phyloP scores from a whole-genome alignment of 768 basidiomycete genomes.

The Sarcomyxa edulis region DNA sequence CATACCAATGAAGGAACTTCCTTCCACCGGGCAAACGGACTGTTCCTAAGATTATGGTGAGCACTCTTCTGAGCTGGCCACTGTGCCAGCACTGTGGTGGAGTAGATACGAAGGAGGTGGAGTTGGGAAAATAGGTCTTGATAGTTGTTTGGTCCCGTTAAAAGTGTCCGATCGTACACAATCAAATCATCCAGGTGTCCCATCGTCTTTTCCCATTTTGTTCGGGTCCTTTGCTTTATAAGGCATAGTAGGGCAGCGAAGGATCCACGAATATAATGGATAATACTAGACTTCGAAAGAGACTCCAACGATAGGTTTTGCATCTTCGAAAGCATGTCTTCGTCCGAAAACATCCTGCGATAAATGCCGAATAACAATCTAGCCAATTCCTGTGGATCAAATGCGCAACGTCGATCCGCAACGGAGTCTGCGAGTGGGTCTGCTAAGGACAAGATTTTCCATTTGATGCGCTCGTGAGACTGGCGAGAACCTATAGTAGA shows the following conservation, averaged over 20 bases:
- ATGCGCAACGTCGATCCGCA: constrained; percentile 7
- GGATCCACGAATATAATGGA: constrained; percentile 43
- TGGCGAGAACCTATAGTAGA: constrained; percentile 13
- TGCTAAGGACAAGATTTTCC: constrained; percentile 25
- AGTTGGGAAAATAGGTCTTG: constrained; percentile 45
- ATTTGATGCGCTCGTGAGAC: constrained; percentile 31
- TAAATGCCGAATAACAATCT: constrained; percentile 37
- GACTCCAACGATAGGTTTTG: constrained; percentile 4
- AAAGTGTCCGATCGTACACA: constrained; percentile 13
- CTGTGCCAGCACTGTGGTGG: constrained; percentile 10
- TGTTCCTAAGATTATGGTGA: constrained; percentile 10
- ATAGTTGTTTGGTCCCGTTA: constrained; percentile 23
- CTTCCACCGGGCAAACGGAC: constrained; percentile 22
- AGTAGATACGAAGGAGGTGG: constrained; percentile 32
- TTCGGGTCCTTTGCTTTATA: constrained; percentile 28
- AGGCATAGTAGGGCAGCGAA: constrained; percentile 40
- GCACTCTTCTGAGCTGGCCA: not conserved
- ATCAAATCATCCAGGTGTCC: constrained; percentile 22
- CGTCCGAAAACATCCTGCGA: constrained; percentile 36
- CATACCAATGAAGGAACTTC: constrained; percentile 26
- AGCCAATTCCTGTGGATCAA: constrained; percentile 28
- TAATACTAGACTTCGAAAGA: constrained; percentile 14
- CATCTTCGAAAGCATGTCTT: constrained; percentile 18
- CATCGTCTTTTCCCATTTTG: constrained; percentile 41
- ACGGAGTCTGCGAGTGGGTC: constrained; percentile 11